Percentiles rank a stretch among this genome's conserved stretches.
phyloP scores from a whole-genome alignment of 768 basidiomycete species.

The Inosperma sp. region DNA sequence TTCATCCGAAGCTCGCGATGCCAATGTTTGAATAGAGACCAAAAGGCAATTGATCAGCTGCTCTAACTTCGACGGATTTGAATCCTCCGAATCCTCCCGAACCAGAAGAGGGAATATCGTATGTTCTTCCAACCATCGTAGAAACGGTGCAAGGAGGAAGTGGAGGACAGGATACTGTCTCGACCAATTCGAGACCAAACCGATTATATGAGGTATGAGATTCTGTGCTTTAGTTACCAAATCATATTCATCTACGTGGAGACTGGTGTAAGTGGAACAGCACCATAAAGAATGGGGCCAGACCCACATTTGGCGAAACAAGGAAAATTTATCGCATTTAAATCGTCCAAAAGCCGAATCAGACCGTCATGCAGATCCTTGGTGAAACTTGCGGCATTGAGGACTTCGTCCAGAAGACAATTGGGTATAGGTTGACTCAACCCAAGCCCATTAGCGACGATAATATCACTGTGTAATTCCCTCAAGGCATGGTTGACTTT shows the following conservation, averaged over 20 bases:
- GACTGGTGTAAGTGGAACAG: neutral
- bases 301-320: neutral
- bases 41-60: conserved; percentile 59
- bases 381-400: neutral
- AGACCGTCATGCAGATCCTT: neutral
- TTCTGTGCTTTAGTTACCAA: neutral
- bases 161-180: neutral
- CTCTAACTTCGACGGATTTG: conserved; percentile 28
- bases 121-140: conserved; percentile 7
- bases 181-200: neutral
- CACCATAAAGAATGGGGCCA: too few relatives aligned
- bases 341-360: neutral
- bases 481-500: conserved; percentile 23
- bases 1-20: conserved; percentile 27
- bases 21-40: conserved; percentile 58
- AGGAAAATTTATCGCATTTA: neutral
- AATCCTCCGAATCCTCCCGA: conserved; percentile 6
- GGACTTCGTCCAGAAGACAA: conserved; percentile 1
- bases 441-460: conserved; percentile 24
- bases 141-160: conserved; percentile 8
- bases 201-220: neutral
- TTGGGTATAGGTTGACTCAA: neutral
- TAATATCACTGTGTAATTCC: conserved; percentile 21
- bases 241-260: conserved; percentile 7
- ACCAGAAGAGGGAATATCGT: neutral